These are phyloP conservation scores for Fusarium hainanense DNA, from an alignment of 2,329 filamentous ascomycete species.

Conservation along the genomic window DNA sequence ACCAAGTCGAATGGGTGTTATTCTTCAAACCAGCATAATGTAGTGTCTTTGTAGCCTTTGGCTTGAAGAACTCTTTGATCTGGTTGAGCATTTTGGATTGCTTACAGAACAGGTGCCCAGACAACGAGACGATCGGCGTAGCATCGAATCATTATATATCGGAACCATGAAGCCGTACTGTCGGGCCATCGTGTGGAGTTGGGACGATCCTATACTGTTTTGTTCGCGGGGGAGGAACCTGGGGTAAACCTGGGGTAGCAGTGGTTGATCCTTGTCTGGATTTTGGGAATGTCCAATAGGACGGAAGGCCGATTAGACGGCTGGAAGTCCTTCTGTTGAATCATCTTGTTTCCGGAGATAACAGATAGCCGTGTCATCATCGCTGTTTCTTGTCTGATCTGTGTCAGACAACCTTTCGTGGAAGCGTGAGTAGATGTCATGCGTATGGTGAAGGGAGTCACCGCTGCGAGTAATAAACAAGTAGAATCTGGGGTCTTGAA, in stretches of 20 bases:
- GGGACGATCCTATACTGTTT: not conserved
- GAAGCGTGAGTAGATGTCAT: too few relatives aligned
- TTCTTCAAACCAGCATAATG: constrained; percentile 30
- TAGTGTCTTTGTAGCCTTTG: constrained; percentile 22
- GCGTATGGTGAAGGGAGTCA: too few relatives aligned
- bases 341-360: too few relatives aligned
- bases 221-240: constrained; percentile 8
- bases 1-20: constrained; percentile 31
- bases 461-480: too few relatives aligned
- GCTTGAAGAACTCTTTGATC: constrained; percentile 20
- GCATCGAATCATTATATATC: constrained; percentile 5
- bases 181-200: not conserved
- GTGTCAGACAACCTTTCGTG: too few relatives aligned
- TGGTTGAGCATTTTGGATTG: too few relatives aligned
- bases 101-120: too few relatives aligned
- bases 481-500: too few relatives aligned
- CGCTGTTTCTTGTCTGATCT: not conserved
- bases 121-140: not conserved
- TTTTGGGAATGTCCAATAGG: not conserved
- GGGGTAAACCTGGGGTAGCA: constrained; percentile 33
- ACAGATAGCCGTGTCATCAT: not conserved
- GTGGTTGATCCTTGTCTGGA: not conserved
- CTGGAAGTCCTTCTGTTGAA: not conserved
- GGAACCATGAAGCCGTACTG: not conserved
- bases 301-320: not conserved